Evolutionary conservation across 371 early-diverging fungal genomes (phyloP).

Genomic region (Dinochytrium kinnereticum): DNA sequence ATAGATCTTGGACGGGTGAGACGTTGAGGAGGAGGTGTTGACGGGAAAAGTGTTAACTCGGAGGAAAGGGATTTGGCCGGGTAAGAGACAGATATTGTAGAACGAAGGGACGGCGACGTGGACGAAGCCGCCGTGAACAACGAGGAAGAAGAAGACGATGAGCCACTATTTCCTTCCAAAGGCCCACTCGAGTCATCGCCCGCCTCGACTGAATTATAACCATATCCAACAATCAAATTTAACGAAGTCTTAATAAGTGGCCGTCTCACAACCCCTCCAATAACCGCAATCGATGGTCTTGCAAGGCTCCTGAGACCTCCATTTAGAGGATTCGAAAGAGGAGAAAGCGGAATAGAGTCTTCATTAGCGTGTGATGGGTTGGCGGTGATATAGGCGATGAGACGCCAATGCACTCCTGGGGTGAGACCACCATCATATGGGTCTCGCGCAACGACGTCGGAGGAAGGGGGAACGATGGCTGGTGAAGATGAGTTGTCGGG

Average conservation of each 20-base stretch:
- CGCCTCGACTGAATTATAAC: too few relatives aligned
- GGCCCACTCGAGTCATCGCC: not conserved
- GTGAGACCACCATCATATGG: constrained; percentile 10
- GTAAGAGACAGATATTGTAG: not conserved
- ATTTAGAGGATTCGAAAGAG: not conserved
- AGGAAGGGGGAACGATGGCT: constrained; percentile 1
- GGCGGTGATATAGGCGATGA: not conserved
- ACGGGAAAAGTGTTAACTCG: not conserved
- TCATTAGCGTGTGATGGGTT: not conserved
- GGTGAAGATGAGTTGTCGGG: not conserved
- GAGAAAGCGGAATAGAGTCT: not conserved
- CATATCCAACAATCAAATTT: not conserved
- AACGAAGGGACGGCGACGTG: not conserved
- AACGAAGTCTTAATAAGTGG: constrained; percentile 5
- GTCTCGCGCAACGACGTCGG: not conserved
- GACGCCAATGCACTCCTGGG: constrained; percentile 3
- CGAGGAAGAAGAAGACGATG: not conserved
- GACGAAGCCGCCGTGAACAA: not conserved
- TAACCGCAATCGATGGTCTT: not conserved
- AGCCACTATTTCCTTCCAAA: not conserved
- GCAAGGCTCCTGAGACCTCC: not conserved
- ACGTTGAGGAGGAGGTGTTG: not conserved
- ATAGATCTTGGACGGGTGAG: not conserved
- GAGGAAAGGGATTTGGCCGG: not conserved
- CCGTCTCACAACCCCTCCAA: not conserved